Evolutionary conservation across 352 stramenopile genomes (phyloP).

Genomic region (Phytophthora quininea): DNA sequence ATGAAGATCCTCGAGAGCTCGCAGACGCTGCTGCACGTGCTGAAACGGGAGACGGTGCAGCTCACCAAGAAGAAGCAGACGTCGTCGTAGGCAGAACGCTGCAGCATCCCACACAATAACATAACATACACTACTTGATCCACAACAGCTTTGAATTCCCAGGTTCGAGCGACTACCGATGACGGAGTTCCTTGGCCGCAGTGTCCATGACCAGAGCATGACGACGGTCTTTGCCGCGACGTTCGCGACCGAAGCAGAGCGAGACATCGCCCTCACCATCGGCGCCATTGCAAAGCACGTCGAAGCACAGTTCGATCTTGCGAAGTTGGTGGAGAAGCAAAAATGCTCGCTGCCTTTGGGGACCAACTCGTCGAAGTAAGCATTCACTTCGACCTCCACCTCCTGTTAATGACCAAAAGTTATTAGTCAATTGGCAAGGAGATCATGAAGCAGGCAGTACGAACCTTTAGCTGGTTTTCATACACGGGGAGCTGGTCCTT

Average conservation of each 20-base stretch:
- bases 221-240: slow-evolving; percentile 74
- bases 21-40: slow-evolving; percentile 94
- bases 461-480: slow-evolving; percentile 73
- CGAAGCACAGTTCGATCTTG: slow-evolving; percentile 72
- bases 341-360: slow-evolving; percentile 48
- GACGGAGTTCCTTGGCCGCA: slow-evolving; percentile 61
- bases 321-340: slow-evolving; percentile 77
- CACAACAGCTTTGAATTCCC: neutral
- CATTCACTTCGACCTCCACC: slow-evolving; percentile 81
- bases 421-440: neutral
- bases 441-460: slow-evolving; percentile 2
- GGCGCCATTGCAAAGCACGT: slow-evolving; percentile 51
- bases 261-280: slow-evolving; percentile 36
- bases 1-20: slow-evolving; percentile 97
- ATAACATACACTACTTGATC: slow-evolving; percentile 23
- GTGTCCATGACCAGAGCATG: slow-evolving; percentile 72
- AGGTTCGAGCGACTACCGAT: slow-evolving; percentile 42
- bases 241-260: slow-evolving; percentile 62
- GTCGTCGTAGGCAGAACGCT: slow-evolving; percentile 52
- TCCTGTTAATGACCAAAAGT: slow-evolving; percentile 40
- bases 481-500: slow-evolving; percentile 41
- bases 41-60: slow-evolving; percentile 94
- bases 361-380: slow-evolving; percentile 67
- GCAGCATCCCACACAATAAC: slow-evolving; percentile 5
- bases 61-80: slow-evolving; percentile 96